These are phyloP conservation scores for Globisporangium heterothallicum DNA, from an alignment of 352 stramenopile genomes.

Conservation along the genomic window DNA sequence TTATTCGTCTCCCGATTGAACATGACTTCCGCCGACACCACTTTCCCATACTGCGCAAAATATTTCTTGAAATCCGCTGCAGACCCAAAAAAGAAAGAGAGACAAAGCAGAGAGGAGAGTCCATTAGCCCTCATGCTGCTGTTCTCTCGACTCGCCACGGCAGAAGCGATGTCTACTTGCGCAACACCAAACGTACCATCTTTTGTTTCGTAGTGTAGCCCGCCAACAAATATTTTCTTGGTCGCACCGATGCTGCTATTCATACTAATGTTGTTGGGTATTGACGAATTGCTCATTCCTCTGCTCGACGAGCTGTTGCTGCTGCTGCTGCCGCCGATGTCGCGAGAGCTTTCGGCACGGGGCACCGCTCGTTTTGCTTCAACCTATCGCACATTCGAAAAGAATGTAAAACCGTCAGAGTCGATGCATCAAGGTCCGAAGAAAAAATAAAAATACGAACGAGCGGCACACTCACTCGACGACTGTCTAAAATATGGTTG, in stretches of 20 bases:
- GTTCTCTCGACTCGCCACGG: neutral
- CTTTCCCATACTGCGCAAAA: slow-evolving; percentile 91
- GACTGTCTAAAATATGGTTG: slow-evolving; percentile 89
- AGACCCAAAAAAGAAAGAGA: slow-evolving; percentile 2
- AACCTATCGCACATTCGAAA: slow-evolving; percentile 42
- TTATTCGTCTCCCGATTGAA: slow-evolving; percentile 95
- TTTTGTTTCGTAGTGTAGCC: slow-evolving; percentile 92
- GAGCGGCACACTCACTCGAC: slow-evolving; percentile 45
- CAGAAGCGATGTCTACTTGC: neutral
- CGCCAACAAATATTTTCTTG: slow-evolving; percentile 92
- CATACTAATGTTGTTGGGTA: slow-evolving; percentile 43
- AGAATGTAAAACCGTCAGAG: slow-evolving; percentile 1
- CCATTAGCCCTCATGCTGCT: too few relatives aligned
- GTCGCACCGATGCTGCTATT: slow-evolving; percentile 65
- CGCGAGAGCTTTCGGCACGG: slow-evolving; percentile 78
- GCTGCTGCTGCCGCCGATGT: slow-evolving; percentile 34
- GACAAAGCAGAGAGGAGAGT: too few relatives aligned
- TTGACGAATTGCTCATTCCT: slow-evolving; percentile 39
- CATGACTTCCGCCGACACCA: slow-evolving; percentile 93
- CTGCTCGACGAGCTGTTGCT: slow-evolving; percentile 45
- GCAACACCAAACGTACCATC: slow-evolving; percentile 53
- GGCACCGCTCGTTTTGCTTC: slow-evolving; percentile 90
- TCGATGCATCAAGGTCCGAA: too few relatives aligned
- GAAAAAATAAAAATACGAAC: neutral
- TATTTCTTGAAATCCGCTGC: slow-evolving; percentile 89